These are phyloP conservation scores for Isatis tinctoria DNA, from an alignment of 345 rosid species.

Conservation along the genomic window DNA sequence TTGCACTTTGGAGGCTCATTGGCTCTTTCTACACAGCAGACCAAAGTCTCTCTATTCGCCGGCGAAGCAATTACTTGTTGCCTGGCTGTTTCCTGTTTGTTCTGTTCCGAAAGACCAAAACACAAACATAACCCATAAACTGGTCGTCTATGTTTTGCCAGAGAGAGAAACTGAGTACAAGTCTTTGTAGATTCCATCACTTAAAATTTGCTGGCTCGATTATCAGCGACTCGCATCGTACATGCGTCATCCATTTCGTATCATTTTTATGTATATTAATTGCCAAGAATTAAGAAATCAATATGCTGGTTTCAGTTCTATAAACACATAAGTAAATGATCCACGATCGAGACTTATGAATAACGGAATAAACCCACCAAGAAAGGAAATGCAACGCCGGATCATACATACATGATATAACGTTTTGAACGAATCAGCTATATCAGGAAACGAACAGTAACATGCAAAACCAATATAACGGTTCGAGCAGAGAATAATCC, in stretches of 20 bases:
- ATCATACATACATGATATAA: neutral
- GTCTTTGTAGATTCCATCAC: neutral
- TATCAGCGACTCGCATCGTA: neutral
- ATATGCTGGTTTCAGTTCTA: neutral
- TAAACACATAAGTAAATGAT: neutral
- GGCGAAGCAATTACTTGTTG: constrained; percentile 32
- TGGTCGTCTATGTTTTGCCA: neutral
- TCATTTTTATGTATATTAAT: neutral
- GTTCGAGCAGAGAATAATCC: neutral
- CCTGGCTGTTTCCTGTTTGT: constrained; percentile 28
- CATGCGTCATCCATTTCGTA: neutral
- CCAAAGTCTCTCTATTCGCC: constrained; percentile 30
- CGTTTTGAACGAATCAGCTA: neutral
- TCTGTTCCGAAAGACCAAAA: constrained; percentile 5
- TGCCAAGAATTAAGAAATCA: neutral
- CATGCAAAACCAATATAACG: neutral
- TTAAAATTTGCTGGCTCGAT: neutral
- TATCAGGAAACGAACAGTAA: neutral
- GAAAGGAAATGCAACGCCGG: neutral
- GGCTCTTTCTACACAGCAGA: constrained; percentile 10
- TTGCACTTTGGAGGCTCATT: constrained; percentile 50
- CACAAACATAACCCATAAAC: neutral
- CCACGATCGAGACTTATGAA: neutral
- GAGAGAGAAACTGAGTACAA: neutral
- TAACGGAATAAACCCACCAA: neutral